Evolutionary conservation across 352 stramenopile species (phyloP).

Genomic region (Nothophytophthora sp.): DNA sequence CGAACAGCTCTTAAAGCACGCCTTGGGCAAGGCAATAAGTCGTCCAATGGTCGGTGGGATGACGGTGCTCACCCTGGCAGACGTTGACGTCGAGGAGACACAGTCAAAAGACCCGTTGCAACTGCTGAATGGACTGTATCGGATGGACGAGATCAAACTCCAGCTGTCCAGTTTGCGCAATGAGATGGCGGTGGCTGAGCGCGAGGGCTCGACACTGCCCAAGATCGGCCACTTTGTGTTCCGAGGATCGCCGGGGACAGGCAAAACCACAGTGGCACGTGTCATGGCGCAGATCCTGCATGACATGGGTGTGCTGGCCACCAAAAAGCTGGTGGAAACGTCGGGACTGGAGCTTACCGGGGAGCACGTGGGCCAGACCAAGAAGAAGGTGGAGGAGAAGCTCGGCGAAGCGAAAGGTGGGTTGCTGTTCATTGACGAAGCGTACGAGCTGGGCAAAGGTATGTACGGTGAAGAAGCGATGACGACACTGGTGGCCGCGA

Average conservation of each 20-base stretch:
- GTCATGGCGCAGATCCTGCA: slow-evolving; percentile 94
- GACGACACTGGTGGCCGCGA: slow-evolving; percentile 87
- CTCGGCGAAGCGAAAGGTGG: slow-evolving; percentile 89
- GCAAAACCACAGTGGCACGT: slow-evolving; percentile 91
- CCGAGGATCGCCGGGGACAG: slow-evolving; percentile 84
- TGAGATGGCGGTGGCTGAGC: slow-evolving; percentile 61
- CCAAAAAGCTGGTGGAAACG: slow-evolving; percentile 91
- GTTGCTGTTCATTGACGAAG: slow-evolving; percentile 94
- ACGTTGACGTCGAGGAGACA: slow-evolving; percentile 41
- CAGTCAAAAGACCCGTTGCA: slow-evolving; percentile 40
- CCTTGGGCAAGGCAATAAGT: slow-evolving; percentile 60
- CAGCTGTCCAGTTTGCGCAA: slow-evolving; percentile 58
- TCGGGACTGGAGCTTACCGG: slow-evolving; percentile 88
- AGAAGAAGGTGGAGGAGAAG: slow-evolving; percentile 88
- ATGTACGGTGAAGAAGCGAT: slow-evolving; percentile 86
- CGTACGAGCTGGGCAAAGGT: slow-evolving; percentile 89
- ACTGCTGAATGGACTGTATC: slow-evolving; percentile 52
- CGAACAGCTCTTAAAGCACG: slow-evolving; percentile 78
- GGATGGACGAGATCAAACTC: slow-evolving; percentile 61
- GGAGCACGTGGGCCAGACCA: slow-evolving; percentile 88
- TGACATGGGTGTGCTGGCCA: slow-evolving; percentile 89
- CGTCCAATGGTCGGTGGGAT: slow-evolving; percentile 39
- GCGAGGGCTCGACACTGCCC: slow-evolving; percentile 61
- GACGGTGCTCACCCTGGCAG: slow-evolving; percentile 46
- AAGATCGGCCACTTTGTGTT: slow-evolving; percentile 88